Evolutionary conservation across 441 rosid genomes (phyloP).

Genomic region (Geranium incanum): DNA sequence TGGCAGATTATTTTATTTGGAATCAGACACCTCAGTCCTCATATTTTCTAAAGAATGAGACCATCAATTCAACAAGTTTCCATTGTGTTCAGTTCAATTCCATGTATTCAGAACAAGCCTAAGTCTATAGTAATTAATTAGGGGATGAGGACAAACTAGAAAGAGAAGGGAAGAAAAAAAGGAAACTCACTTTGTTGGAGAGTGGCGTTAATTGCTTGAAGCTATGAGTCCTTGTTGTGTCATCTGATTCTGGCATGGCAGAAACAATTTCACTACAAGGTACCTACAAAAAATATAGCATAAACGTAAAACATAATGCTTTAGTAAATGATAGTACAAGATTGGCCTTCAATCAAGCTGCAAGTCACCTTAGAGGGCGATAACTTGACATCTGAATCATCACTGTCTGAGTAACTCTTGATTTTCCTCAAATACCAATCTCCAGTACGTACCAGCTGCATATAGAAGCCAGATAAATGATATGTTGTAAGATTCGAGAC

Average conservation of each 20-base stretch:
- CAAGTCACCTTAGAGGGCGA: constrained; percentile 45
- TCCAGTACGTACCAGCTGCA: constrained; percentile 59
- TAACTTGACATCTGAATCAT: constrained; percentile 44
- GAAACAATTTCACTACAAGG: constrained; percentile 78
- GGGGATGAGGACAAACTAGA: not conserved
- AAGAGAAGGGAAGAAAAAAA: constrained; percentile 2
- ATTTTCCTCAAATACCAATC: constrained; percentile 50
- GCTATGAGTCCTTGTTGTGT: constrained; percentile 28
- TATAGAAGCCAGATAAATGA: constrained; percentile 13
- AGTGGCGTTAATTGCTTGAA: constrained; percentile 24
- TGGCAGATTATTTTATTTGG: not conserved
- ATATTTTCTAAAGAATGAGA: not conserved
- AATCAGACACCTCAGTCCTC: not conserved
- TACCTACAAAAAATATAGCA: constrained; percentile 34
- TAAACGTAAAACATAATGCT: constrained; percentile 5
- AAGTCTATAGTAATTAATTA: not conserved
- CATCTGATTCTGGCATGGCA: constrained; percentile 96
- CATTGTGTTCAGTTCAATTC: not conserved
- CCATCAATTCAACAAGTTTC: not conserved
- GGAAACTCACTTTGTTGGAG: constrained; percentile 30
- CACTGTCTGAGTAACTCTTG: constrained; percentile 42
- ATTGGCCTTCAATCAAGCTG: not conserved
- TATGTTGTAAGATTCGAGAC: not conserved
- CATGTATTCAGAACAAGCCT: not conserved
- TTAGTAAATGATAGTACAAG: not conserved